Percentiles rank a stretch among this genome's conserved stretches.
phyloP scores from a whole-genome alignment of 1,284 basidiomycete genomes.

The Rhodotorula glutinis region DNA sequence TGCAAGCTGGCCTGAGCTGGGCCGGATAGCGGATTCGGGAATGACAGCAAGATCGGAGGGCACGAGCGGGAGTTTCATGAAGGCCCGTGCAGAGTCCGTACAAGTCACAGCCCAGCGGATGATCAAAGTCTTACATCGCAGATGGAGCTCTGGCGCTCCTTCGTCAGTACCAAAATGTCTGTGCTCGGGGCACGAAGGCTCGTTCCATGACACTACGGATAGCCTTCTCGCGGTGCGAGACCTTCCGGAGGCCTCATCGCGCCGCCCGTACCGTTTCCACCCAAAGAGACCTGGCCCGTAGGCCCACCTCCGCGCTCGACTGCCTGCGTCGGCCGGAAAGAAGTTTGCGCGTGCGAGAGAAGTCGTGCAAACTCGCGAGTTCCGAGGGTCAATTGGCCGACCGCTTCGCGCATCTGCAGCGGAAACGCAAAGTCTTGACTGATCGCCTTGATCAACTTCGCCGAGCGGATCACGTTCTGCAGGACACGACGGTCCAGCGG shows the following conservation, averaged over 20 bases:
- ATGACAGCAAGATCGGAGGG: too few relatives aligned
- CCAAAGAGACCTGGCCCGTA: neutral
- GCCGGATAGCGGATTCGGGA: too few relatives aligned
- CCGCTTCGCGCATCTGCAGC: slow-evolving; percentile 44
- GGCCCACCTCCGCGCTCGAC: neutral
- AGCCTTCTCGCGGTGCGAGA: neutral
- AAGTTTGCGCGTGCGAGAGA: slow-evolving; percentile 21
- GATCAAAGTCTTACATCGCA: too few relatives aligned
- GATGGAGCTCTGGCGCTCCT: too few relatives aligned
- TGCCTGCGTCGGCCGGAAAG: slow-evolving; percentile 19
- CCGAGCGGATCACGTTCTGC: slow-evolving; percentile 52
- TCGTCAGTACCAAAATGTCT: too few relatives aligned
- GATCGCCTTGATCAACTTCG: slow-evolving; percentile 50
- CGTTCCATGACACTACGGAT: too few relatives aligned
- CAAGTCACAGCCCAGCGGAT: too few relatives aligned
- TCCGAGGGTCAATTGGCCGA: slow-evolving; percentile 50
- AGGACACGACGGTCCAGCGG: slow-evolving; percentile 24
- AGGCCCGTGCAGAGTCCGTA: too few relatives aligned
- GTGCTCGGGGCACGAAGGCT: too few relatives aligned
- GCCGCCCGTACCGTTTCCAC: too few relatives aligned
- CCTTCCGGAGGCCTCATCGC: neutral
- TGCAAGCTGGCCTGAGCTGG: too few relatives aligned
- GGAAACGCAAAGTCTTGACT: slow-evolving; percentile 47
- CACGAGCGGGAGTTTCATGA: too few relatives aligned
- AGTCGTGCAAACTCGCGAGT: slow-evolving; percentile 51